Conservation (phyloP, 83 land plant genomes). For the Diphasiastrum complanatum region DNA sequence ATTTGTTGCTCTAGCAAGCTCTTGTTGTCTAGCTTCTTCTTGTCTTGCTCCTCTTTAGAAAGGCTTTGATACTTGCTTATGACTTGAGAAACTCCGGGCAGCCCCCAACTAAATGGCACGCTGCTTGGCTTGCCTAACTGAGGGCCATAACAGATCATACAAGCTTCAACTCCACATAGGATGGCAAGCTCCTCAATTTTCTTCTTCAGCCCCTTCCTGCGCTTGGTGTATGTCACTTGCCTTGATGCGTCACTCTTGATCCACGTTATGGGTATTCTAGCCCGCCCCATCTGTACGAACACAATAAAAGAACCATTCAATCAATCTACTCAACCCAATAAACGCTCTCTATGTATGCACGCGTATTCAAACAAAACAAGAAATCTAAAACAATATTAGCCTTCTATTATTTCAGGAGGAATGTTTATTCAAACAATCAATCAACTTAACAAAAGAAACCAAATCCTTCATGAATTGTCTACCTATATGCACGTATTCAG, state of each 20-base stretch:
- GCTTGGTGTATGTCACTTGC: constrained; percentile 26
- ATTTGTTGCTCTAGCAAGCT: constrained; percentile 16
- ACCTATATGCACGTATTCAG: too few relatives aligned
- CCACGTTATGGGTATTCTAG: constrained; percentile 29
- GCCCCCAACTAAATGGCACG: constrained; percentile 20
- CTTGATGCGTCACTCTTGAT: constrained; percentile 24
- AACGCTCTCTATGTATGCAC: too few relatives aligned
- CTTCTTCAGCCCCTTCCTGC: constrained; percentile 29
- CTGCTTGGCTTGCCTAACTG: constrained; percentile 7
- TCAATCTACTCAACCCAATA: too few relatives aligned
- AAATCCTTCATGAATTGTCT: too few relatives aligned
- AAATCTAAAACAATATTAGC: too few relatives aligned
- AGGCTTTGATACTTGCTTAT: constrained; percentile 17
- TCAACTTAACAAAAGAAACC: too few relatives aligned
- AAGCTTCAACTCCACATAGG: constrained; percentile 26
- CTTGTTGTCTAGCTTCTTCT: constrained; percentile 29
- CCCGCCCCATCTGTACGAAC: too few relatives aligned
- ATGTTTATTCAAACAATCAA: too few relatives aligned
- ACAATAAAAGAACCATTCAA: too few relatives aligned
- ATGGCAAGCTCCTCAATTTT: constrained; percentile 31
- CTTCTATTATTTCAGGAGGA: too few relatives aligned
- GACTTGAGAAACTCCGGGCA: constrained; percentile 20
- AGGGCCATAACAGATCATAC: constrained; percentile 30
- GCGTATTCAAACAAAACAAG: too few relatives aligned
- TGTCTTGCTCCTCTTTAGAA: constrained; percentile 24